Evolutionary conservation across 192 early-diverging fungal species (phyloP).

Genomic region (Podila minutissima): DNA sequence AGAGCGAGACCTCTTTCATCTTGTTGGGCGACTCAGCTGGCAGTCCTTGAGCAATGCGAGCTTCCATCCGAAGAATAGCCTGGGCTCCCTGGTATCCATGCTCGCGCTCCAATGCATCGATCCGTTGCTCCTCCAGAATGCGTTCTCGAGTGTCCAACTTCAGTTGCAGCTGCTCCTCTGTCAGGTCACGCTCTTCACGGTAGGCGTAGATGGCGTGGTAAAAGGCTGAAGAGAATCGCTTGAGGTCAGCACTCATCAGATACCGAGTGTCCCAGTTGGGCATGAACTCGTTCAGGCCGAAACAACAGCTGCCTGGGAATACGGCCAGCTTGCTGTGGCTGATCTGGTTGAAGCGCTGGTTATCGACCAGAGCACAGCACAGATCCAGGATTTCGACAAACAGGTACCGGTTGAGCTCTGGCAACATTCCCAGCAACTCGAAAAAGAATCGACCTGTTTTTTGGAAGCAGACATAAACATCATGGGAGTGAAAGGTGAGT

Average conservation of each 20-base stretch:
- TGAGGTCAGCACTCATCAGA: conserved; percentile 28
- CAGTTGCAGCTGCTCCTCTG: conserved; percentile 28
- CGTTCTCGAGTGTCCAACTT: conserved; percentile 23
- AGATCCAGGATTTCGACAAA: conserved; percentile 50
- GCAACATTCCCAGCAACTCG: conserved; percentile 43
- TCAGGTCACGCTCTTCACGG: conserved; percentile 43
- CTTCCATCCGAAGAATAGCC: conserved; percentile 45
- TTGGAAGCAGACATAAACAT: background rate
- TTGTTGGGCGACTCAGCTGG: conserved; percentile 40
- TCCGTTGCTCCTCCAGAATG: conserved; percentile 26
- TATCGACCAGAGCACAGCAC: conserved; percentile 42
- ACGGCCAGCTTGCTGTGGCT: conserved; percentile 43
- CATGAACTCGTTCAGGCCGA: conserved; percentile 33
- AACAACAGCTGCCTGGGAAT: conserved; percentile 39
- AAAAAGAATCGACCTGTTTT: conserved; percentile 46
- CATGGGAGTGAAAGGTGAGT: background rate
- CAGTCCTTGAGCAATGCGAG: conserved; percentile 37
- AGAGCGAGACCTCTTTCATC: conserved; percentile 34
- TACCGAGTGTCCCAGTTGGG: conserved; percentile 44
- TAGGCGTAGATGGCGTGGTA: conserved; percentile 50
- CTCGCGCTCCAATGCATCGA: conserved; percentile 34
- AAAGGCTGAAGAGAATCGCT: conserved; percentile 27
- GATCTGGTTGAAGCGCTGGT: conserved; percentile 33
- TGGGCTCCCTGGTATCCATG: conserved; percentile 28
- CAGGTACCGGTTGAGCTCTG: conserved; percentile 39